Conservation (phyloP, 1,284 basidiomycete species). For the Malassezia psittaci region DNA sequence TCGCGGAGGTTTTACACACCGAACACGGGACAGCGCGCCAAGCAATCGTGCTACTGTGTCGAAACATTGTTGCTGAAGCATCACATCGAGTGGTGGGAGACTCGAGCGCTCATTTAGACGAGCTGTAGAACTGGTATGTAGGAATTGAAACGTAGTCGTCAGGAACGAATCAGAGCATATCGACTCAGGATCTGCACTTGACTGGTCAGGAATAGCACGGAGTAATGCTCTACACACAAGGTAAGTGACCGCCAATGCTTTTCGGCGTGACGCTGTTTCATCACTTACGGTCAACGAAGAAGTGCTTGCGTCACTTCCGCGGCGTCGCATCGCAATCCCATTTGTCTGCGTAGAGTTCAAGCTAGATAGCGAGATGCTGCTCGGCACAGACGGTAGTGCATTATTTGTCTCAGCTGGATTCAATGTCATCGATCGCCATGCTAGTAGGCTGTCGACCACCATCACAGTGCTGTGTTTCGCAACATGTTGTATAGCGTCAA, state of each 20-base stretch:
- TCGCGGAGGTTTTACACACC: background rate
- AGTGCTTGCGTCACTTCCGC: constrained; percentile 15
- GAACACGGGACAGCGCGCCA: constrained; percentile 29
- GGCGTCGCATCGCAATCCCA: constrained; percentile 17
- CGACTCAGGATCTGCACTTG: constrained; percentile 12
- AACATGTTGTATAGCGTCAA: constrained; percentile 73
- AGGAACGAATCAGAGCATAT: constrained; percentile 20
- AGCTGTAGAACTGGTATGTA: constrained; percentile 32
- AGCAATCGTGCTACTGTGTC: constrained; percentile 34
- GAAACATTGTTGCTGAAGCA: constrained; percentile 32
- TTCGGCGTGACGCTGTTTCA: constrained; percentile 22
- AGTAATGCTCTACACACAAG: constrained; percentile 17
- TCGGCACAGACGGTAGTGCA: background rate
- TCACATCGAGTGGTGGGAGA: constrained; percentile 18
- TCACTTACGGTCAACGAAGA: constrained; percentile 15
- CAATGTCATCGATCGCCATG: constrained; percentile 58
- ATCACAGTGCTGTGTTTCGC: constrained; percentile 71
- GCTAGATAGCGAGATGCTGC: background rate
- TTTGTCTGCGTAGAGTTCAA: background rate
- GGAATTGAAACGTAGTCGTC: constrained; percentile 31
- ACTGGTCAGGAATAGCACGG: constrained; percentile 3
- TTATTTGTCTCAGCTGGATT: constrained; percentile 10
- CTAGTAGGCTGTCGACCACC: constrained; percentile 74
- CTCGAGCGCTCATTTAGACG: constrained; percentile 26
- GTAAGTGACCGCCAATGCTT: constrained; percentile 26